Evolutionary conservation across 352 stramenopile genomes (phyloP), one percentile per base, ranked within the genome.

Genomic region (Lagenidium giganteum): DNA sequence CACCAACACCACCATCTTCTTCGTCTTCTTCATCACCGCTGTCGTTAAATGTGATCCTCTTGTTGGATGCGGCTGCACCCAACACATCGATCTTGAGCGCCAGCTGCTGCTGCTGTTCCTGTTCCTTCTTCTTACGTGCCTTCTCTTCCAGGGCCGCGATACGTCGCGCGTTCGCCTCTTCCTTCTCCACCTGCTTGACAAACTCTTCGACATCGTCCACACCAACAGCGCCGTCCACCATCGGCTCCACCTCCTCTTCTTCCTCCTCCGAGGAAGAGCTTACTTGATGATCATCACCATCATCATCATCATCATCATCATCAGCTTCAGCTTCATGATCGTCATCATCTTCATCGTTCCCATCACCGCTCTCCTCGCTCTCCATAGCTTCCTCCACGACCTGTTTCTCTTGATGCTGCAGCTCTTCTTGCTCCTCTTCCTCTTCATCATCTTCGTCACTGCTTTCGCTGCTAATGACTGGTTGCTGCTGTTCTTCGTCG

Each of bases 41-140:
- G 40, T 82, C 70, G 49, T 84, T 71, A 52, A 86, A 90, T 33
- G 67, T 84, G 47, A 90, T 87, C 51, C 84, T 90, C 58, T 78
- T 87, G 42, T 64, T 76, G 11, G 38, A 47, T 11, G 55, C 47
- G 4, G 51, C 54, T 0, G 42, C 57, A 7, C 64, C 70, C 26
- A 68, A 50, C 22, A 68, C 41, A 16, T 61, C 37, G 21, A 67
- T 70, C 25, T 66, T 66, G 3, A 30, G 52, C 38, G 29, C 51
- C 31, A 29, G 40, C 58, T 51, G 47, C 40, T 68, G 62, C 33
- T 67, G 59, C 41, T 44, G 32, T 21, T 56, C 50, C 40, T 76
- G 64, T 14, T 61, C 30, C 37, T 70, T 28, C 26, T 63, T 61
- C 28, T 45, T 45, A 17, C 54, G 30, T 12, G 44, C 28, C 37